Evolutionary conservation across 2,329 filamentous ascomycete genomes (phyloP), one percentile per base, ranked within the genome.

Genomic region (Hymenoscyphus occultus): DNA sequence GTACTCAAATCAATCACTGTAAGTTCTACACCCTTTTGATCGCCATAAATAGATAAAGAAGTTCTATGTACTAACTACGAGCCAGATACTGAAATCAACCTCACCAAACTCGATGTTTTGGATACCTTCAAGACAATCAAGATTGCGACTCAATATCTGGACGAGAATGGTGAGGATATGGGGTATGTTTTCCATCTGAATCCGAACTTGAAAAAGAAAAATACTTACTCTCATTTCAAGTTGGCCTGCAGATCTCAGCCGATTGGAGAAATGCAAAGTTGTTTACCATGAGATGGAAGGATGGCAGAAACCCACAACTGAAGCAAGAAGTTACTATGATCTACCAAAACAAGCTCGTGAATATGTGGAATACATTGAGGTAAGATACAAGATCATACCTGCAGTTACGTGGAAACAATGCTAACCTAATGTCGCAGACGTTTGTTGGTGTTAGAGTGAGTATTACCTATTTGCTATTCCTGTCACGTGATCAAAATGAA

Each of bases 101-200:
- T 87, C 51, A 87, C 83, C 14, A 87, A 85, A 77, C 82, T 91
- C 28, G 88, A 91, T 71, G 83, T 92, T 45, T 82, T 93, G 16
- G 90, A 93, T 75, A 85, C 85, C 39, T 92, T 96, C 75, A 81
- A 85, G 10, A 88, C 86, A 73, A 84, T 96, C 78, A 90, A 93
- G 76, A 82, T 91, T 60, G 90, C 90, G 19, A 85, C 90, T 14
- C 87, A 85, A 1, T 96, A 96, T 79, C 82, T 82, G 3, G 60
- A 62, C 19, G 60, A 39, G 10, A 31, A 56, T 13, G 60, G 60
- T 1, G 10, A 45, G 14, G 60, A 62, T 12, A 62, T 62, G 60
- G 60, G 48, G 62, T 64, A 51, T 56, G 56, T 39, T 56, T 3
- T 13, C 35, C 16, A 51, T n/a, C 16, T 28, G 12, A 39, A 19